Conservation (phyloP, 805 yeast genomes). For the Candida xyloterini region DNA sequence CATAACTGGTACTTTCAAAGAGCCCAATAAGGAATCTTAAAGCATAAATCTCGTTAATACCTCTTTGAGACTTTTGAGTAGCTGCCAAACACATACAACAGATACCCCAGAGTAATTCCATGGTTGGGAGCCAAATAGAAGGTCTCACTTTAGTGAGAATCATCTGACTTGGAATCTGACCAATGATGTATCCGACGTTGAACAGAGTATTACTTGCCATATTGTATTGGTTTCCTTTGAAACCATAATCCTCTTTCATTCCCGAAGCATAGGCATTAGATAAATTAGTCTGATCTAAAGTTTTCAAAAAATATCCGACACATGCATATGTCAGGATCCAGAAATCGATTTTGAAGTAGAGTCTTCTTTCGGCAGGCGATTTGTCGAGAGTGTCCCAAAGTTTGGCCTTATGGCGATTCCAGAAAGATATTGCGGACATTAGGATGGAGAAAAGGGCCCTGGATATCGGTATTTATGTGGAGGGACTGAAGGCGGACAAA, state of each 20-base stretch:
- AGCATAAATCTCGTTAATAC: constrained; percentile 43
- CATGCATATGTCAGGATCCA: constrained; percentile 19
- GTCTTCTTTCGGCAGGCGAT: constrained; percentile 43
- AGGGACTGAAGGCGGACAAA: background rate
- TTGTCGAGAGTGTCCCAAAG: constrained; percentile 20
- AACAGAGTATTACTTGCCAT: constrained; percentile 13
- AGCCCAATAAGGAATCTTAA: constrained; percentile 57
- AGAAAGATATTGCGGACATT: constrained; percentile 5
- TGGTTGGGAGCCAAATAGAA: constrained; percentile 50
- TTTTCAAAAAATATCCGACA: constrained; percentile 39
- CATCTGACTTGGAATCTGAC: constrained; percentile 57
- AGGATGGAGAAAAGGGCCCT: background rate
- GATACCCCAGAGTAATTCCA: constrained; percentile 57
- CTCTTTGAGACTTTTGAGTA: constrained; percentile 28
- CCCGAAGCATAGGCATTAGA: constrained; percentile 62
- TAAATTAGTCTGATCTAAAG: constrained; percentile 52
- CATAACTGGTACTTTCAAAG: constrained; percentile 49
- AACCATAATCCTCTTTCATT: constrained; percentile 46
- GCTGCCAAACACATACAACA: constrained; percentile 51
- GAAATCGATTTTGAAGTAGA: constrained; percentile 34
- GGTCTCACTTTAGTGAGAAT: constrained; percentile 40
- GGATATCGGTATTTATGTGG: background rate
- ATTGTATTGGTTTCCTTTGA: constrained; percentile 16
- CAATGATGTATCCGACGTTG: constrained; percentile 50
- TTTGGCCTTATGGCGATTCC: constrained; percentile 17